Conservation (phyloP, 2,329 filamentous ascomycete species). For the Remersonia thermophila region DNA sequence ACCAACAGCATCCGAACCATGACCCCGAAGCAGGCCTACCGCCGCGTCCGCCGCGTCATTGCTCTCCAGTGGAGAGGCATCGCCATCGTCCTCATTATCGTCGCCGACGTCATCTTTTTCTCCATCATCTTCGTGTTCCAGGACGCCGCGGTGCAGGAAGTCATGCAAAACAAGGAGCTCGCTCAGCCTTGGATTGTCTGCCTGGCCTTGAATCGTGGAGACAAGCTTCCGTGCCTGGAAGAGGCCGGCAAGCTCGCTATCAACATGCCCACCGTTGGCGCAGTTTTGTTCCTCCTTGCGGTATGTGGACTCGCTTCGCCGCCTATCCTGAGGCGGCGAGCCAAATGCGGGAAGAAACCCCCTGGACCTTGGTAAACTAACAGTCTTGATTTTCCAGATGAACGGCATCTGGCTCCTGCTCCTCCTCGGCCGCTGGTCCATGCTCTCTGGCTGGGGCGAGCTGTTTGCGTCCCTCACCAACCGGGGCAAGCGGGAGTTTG, state of each 20-base stretch:
- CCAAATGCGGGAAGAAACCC: no score
- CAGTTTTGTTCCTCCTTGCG: constrained; percentile 70
- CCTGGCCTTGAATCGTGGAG: constrained; percentile 41
- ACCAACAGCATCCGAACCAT: constrained; percentile 62
- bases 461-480: constrained; percentile 39
- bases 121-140: constrained; percentile 82
- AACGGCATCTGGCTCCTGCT: constrained; percentile 79
- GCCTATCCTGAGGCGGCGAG: no score
- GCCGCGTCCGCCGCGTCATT: constrained; percentile 73
- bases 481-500: constrained; percentile 62
- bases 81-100: constrained; percentile 76
- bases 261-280: constrained; percentile 63
- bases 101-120: constrained; percentile 88
- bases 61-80: constrained; percentile 92
- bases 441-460: constrained; percentile 73
- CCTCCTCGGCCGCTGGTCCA: constrained; percentile 70
- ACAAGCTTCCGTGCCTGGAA: constrained; percentile 55
- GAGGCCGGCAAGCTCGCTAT: constrained; percentile 52
- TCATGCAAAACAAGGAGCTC: constrained; percentile 39
- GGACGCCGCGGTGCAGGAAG: constrained; percentile 55
- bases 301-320: constrained; percentile 17
- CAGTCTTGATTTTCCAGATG: constrained; percentile 33
- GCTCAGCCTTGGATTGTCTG: constrained; percentile 60
- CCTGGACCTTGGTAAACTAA: constrained; percentile 1
- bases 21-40: constrained; percentile 77